Percentiles rank a stretch among this genome's conserved stretches.
phyloP scores from a whole-genome alignment of 306 rosid genomes.

The Benincasa hispida region DNA sequence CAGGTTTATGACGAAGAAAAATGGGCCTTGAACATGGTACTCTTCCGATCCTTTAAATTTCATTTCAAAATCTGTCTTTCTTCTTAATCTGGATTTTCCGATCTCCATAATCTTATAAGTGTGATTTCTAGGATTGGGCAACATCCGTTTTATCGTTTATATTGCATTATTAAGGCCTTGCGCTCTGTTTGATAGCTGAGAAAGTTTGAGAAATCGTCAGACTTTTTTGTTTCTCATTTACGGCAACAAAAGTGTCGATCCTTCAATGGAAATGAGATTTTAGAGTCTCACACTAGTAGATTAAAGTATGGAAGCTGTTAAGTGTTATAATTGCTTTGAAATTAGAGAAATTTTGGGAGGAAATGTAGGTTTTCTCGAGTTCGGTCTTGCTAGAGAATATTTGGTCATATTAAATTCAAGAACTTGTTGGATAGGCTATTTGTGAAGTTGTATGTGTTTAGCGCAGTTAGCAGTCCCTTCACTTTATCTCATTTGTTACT shows the following conservation, averaged over 20 bases:
- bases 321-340: not conserved
- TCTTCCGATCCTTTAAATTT: not conserved
- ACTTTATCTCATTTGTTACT: not conserved
- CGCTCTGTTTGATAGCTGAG: not conserved
- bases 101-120: not conserved
- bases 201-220: not conserved
- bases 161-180: not conserved
- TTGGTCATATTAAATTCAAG: not conserved
- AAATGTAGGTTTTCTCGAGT: not conserved
- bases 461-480: not conserved
- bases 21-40: constrained; percentile 75
- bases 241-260: not conserved
- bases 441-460: not conserved
- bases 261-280: not conserved
- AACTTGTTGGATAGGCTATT: not conserved
- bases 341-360: not conserved
- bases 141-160: not conserved
- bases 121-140: not conserved
- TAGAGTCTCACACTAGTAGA: not conserved
- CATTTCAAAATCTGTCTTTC: not conserved
- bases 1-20: constrained; percentile 65
- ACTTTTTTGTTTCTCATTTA: not conserved
- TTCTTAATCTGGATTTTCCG: not conserved
- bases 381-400: not conserved
- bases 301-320: not conserved